Percentiles rank a stretch among this genome's conserved stretches.
Evolutionary conservation across 306 rosid species (phyloP).

Genomic region (Begonia loranthoides): DNA sequence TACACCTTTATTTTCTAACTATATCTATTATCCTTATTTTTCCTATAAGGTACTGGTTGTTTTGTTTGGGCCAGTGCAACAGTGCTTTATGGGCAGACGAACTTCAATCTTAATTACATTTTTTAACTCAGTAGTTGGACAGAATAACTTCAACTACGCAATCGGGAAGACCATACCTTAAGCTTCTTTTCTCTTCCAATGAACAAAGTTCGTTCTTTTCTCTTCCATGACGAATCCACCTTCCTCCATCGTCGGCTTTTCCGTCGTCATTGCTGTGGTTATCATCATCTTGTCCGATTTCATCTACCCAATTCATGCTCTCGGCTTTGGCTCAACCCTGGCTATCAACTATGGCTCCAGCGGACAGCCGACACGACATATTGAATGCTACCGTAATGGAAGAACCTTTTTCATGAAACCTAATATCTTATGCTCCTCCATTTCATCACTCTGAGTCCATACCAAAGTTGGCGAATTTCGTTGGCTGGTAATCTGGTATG

Average conservation of each 20-base stretch:
- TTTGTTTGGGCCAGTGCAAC: too few relatives aligned
- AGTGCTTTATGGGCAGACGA: too few relatives aligned
- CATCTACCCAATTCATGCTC: constrained; percentile 21
- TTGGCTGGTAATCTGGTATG: constrained; percentile 27
- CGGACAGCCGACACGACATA: constrained; percentile 25
- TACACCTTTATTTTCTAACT: too few relatives aligned
- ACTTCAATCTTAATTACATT: too few relatives aligned
- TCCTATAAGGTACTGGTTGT: too few relatives aligned
- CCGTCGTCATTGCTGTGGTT: constrained; percentile 1
- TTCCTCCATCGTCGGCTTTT: constrained; percentile 10
- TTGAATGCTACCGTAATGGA: constrained; percentile 51
- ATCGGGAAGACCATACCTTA: too few relatives aligned
- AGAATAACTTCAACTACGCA: too few relatives aligned
- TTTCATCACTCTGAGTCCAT: too few relatives aligned
- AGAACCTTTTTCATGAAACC: constrained; percentile 22
- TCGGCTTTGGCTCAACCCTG: constrained; percentile 70
- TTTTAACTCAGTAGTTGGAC: too few relatives aligned
- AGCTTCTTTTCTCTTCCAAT: too few relatives aligned
- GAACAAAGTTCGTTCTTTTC: constrained; percentile 29
- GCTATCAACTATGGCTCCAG: constrained; percentile 37
- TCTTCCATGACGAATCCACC: constrained; percentile 49
- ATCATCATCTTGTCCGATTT: constrained; percentile 5
- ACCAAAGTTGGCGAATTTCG: too few relatives aligned
- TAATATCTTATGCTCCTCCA: constrained; percentile 31
- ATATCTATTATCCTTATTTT: too few relatives aligned